phyloP scores from a whole-genome alignment of 495 filamentous ascomycete species.

The Xylaria flabelliformis region DNA sequence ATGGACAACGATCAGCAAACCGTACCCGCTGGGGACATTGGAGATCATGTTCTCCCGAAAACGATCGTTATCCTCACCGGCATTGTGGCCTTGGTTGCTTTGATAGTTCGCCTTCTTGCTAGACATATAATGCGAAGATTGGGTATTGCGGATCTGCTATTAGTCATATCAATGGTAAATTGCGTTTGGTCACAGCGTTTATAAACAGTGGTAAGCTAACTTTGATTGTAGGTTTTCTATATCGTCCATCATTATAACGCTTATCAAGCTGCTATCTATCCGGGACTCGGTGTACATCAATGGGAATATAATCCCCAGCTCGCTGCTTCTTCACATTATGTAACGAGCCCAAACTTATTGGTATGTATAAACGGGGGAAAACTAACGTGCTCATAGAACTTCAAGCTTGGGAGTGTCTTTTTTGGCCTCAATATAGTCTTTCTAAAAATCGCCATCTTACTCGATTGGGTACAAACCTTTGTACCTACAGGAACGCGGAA shows the following conservation, averaged over 20 bases:
- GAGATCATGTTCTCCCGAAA: conserved; percentile 19
- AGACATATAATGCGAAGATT: conserved; percentile 11
- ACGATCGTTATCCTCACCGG: conserved; percentile 16
- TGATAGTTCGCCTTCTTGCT: conserved; percentile 12
- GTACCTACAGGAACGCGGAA: conserved; percentile 36
- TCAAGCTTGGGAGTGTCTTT: conserved; percentile 28
- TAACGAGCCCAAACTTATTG: neutral
- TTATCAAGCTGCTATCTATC: conserved; percentile 15
- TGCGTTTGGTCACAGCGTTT: neutral
- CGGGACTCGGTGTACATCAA: conserved; percentile 19
- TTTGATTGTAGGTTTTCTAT: conserved; percentile 9
- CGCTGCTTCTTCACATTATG: conserved; percentile 23
- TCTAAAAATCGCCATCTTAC: conserved; percentile 34
- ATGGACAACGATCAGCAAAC: neutral
- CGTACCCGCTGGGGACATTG: conserved; percentile 15
- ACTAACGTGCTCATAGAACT: conserved; percentile 12
- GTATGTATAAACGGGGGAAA: neutral
- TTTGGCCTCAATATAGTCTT: conserved; percentile 34
- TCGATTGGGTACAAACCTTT: conserved; percentile 36
- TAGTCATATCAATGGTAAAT: conserved; percentile 23
- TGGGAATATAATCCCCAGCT: conserved; percentile 15
- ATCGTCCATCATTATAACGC: conserved; percentile 20
- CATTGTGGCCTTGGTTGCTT: neutral
- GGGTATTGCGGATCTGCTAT: conserved; percentile 17
- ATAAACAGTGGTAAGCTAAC: neutral